Percentiles rank a stretch among this genome's conserved stretches.
phyloP scores from a whole-genome alignment of 768 basidiomycete genomes.

The Trametes maxima region DNA sequence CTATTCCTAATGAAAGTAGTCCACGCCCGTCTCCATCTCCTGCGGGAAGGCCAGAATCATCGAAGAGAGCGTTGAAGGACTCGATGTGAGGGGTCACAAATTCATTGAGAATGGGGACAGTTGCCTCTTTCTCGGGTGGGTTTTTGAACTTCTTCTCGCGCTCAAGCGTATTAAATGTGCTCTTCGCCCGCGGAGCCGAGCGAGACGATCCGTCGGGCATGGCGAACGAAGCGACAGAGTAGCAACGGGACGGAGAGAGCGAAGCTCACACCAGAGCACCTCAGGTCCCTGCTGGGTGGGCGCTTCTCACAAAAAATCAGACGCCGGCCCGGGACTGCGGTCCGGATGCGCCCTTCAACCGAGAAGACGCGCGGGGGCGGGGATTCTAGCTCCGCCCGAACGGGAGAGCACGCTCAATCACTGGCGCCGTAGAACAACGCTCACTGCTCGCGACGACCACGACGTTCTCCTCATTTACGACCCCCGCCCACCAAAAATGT shows the following conservation, averaged over 20 bases:
- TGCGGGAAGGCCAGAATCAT: conserved; percentile 79
- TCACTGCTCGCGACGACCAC: conserved; percentile 19
- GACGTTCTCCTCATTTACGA: conserved; percentile 9
- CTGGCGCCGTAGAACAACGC: conserved; percentile 8
- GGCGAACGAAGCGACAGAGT: not conserved
- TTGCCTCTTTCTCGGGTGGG: conserved; percentile 68
- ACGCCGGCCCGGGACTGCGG: conserved; percentile 7
- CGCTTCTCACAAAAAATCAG: conserved; percentile 19
- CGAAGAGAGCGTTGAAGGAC: conserved; percentile 95
- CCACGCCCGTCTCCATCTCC: conserved; percentile 81
- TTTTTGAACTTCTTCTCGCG: conserved; percentile 79
- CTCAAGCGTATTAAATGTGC: conserved; percentile 78
- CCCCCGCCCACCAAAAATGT: conserved; percentile 49
- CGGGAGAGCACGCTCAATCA: conserved; percentile 3
- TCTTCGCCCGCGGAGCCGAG: conserved; percentile 38
- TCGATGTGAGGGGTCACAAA: conserved; percentile 94
- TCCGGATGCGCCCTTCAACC: conserved; percentile 9
- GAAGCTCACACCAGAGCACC: too few species aligned
- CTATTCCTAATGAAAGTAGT: conserved; percentile 72
- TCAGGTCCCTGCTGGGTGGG: too few species aligned
- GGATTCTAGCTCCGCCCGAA: conserved; percentile 24
- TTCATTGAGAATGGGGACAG: conserved; percentile 84
- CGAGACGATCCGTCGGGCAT: conserved; percentile 56
- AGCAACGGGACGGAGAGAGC: too few species aligned
- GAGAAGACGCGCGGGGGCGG: not conserved